Evolutionary conservation across 306 rosid species (phyloP).

Genomic region (Quercus suber): DNA sequence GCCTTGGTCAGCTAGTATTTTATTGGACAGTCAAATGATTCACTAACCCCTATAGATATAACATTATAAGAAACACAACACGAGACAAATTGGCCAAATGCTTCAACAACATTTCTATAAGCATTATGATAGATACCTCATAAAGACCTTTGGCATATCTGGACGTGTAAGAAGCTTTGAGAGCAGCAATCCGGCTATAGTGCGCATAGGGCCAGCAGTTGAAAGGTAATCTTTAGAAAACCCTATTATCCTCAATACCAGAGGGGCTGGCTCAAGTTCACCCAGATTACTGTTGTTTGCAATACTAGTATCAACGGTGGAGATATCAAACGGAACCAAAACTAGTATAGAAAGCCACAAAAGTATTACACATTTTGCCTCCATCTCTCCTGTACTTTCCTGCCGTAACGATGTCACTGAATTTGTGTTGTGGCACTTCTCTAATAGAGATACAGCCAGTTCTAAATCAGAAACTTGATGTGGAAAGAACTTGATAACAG

Average conservation of each 20-base stretch:
- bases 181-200: constrained; percentile 84
- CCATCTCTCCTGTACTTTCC: constrained; percentile 94
- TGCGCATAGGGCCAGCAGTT: constrained; percentile 82
- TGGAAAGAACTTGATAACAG: constrained; percentile 82
- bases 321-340: constrained; percentile 91
- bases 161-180: constrained; percentile 91
- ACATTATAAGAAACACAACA: background rate
- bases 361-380: constrained; percentile 85
- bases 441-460: constrained; percentile 82
- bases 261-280: constrained; percentile 66
- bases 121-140: constrained; percentile 40
- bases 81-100: background rate
- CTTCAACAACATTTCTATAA: constrained; percentile 6
- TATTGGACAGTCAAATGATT: background rate
- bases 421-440: constrained; percentile 59
- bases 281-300: constrained; percentile 40
- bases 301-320: constrained; percentile 80
- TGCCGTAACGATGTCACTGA: constrained; percentile 62
- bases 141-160: constrained; percentile 89
- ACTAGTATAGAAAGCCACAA: constrained; percentile 93
- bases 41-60: background rate
- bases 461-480: constrained; percentile 98
- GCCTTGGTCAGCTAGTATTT: background rate
- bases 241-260: constrained; percentile 77
- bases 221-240: constrained; percentile 86